Conservation (phyloP, 176 grass and related monocot genomes). For the Oryza nivara region DNA sequence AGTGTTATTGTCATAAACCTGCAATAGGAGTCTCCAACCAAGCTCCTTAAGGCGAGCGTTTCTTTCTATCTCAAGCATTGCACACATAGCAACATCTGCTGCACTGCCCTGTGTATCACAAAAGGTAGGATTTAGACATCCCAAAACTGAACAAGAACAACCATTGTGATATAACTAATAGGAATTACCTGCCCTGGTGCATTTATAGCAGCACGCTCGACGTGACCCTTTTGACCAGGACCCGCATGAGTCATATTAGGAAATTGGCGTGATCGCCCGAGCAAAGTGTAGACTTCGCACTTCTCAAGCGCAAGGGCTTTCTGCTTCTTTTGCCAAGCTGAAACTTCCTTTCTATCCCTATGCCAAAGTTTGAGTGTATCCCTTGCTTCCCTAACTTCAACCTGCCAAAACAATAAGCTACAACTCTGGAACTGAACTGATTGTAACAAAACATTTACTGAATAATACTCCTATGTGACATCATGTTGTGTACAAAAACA, state of each 20-base stretch:
- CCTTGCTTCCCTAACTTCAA: conserved; percentile 79
- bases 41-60: conserved; percentile 82
- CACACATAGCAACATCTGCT: conserved; percentile 96
- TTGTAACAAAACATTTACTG: too few species aligned
- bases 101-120: conserved; percentile 70
- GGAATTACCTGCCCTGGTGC: conserved; percentile 83
- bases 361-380: conserved; percentile 84
- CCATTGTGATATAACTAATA: neutral
- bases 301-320: conserved; percentile 55
- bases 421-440: too few species aligned
- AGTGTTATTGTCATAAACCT: conserved; percentile 45
- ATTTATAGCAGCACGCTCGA: conserved; percentile 91
- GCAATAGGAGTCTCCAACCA: conserved; percentile 88
- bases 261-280: conserved; percentile 77
- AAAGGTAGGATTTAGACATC: too few species aligned
- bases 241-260: conserved; percentile 50
- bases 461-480: neutral
- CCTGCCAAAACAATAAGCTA: conserved; percentile 40
- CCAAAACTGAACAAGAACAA: conserved; percentile 3
- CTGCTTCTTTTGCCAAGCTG: conserved; percentile 69
- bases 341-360: conserved; percentile 75
- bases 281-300: conserved; percentile 71
- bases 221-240: conserved; percentile 59
- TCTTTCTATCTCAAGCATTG: conserved; percentile 92
- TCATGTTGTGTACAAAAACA: neutral